Base-by-base conservation (phyloP, 768 basidiomycete genomes). In the Zangia roseola region DNA sequence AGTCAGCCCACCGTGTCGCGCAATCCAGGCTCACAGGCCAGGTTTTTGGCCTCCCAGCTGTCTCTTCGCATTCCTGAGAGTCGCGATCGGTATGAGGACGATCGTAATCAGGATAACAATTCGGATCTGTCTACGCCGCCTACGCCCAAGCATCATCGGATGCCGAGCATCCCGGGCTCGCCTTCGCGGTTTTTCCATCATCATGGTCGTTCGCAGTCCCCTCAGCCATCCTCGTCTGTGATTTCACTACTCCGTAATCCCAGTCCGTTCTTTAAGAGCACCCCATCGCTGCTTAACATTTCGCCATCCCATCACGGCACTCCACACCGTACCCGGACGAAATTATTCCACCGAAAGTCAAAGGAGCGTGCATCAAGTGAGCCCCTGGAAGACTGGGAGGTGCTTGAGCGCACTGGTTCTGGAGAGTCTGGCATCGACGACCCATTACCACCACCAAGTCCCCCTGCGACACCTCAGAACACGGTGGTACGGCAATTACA, bases 221-320 rank as follows among this genome's bases (percentile, higher is more conserved):
- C 66, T 40, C 66, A 69, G 21, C 66, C 68, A 3, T 68, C 68
- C 6, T 59, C 68, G n/a, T 68, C 66, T 0, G 66, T 68, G 19
- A 66, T 68, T 37, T 68, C 67, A 37, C 45, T 68, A 28, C 53
- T 68, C 20, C 68, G 67, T 13, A 69, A 69, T 25, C 68, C 65
- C 25, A 69, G 55, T 43, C 68, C 67, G 7, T 66, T 68, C 40
- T 68, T 68, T 23, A 68, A 68, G 63, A 68, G 68, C 21, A 64
- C 67, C 9, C 61, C 67, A 3, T 68, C 67, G 40, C 38, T 67
- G 1, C 54, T 63, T 23, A 68, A 63, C 30, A 21, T 63, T n/a
- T 65, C 67, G 1, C 63, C 66, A 4, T 66, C 68, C 20, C 58
- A 63, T 8, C 65, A 69, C 30, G 66, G 68, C 40, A 62, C 54